Evolutionary conservation across 73 alveolate species (phyloP).

Genomic region (Uronychia binucleata): DNA sequence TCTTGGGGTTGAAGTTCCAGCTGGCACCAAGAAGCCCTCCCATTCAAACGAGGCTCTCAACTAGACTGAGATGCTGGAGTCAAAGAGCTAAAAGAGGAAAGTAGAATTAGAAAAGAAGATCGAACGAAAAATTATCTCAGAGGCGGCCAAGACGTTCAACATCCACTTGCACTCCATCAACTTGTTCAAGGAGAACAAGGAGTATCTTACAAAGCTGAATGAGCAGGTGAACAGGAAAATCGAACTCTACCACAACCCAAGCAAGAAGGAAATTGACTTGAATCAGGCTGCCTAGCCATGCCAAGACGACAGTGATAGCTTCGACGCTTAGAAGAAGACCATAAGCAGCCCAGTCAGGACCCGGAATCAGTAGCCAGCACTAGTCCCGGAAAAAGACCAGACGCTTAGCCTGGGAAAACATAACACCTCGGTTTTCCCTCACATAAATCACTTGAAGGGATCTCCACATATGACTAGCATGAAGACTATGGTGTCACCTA

Average conservation of each 20-base stretch:
- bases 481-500: no score
- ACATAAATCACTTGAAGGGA: no score
- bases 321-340: no score
- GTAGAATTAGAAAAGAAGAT: neutral
- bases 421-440: no score
- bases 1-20: no score
- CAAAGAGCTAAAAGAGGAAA: neutral
- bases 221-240: conserved; percentile 2
- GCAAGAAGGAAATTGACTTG: neutral
- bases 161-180: conserved; percentile 2
- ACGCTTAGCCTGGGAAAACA: no score
- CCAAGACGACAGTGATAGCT: no score
- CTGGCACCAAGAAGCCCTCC: no score
- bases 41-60: neutral
- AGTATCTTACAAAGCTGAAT: conserved; percentile 1
- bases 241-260: conserved; percentile 5
- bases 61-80: neutral
- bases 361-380: neutral
- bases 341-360: no score
- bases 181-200: neutral
- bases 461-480: no score
- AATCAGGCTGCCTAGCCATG: no score
- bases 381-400: neutral
- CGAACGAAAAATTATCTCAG: conserved; percentile 7
- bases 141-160: conserved; percentile 13